Evolutionary conservation across 169 alveolate species (phyloP), one percentile per base, ranked within the genome.

Genomic region (Theileria equi): DNA sequence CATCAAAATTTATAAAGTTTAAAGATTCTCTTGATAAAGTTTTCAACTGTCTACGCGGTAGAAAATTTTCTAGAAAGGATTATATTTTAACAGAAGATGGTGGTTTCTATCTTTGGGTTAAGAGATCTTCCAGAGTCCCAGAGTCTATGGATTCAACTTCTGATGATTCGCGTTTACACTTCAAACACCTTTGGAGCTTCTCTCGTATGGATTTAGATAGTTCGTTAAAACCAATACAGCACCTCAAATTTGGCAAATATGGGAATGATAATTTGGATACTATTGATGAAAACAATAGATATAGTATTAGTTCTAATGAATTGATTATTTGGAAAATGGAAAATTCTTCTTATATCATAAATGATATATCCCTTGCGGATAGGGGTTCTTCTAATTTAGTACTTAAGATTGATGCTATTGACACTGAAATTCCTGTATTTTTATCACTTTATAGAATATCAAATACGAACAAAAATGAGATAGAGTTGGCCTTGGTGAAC

Each of bases 241-340:
- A 19, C n/a, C 23, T 36, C 48, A 49, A 49, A 21, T 28, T 34
- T 10, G 65, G 65, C 8, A 45, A 54, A 19, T 53, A 17, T 3
- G 16, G 34, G 45, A 54, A 36, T 2, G 34, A 54, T n/a, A 54
- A 54, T 31, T 54, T 54, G 16, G 50, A 54, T 16, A 44, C 8
- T 4, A 44, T 44, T 38, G n/a, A 38, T 13, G 45, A 13, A 13
- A 38, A 13, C n/a, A 13, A 13, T 38, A 38, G 19, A 38, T 38
- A 38, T 38, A 38, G 45, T 38, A 38, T 13, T 38, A 68, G 23
- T 17, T 6, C 25, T 13, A 45, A 52, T 36, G 84, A 74, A 19
- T 7, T 74, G 21, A 52, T 55, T 26, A 21, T 74, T 19, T 74
- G 84, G 84, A 68, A 63, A 19, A 63, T 74, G 70, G 54, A 19